phyloP scores from a whole-genome alignment of 2,329 filamentous ascomycete species.

The Annulohypoxylon truncatum region DNA sequence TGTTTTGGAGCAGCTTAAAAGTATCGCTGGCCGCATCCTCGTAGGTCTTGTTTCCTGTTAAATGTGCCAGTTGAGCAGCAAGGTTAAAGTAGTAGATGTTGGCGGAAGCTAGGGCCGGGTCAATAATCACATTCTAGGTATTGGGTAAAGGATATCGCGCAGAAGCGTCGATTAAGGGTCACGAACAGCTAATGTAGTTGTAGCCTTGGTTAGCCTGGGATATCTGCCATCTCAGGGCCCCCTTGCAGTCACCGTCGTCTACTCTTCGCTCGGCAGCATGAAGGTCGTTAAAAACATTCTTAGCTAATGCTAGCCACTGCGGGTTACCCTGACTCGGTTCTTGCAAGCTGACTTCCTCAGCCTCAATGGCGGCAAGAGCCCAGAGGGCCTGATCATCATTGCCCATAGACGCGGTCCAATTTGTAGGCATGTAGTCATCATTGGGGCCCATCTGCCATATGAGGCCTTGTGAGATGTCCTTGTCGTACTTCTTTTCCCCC shows the following conservation, averaged over 20 bases:
- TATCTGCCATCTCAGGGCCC: slow-evolving; percentile 75
- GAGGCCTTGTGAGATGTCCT: slow-evolving; percentile 57
- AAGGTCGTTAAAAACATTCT: slow-evolving; percentile 72
- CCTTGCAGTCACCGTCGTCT: slow-evolving; percentile 60
- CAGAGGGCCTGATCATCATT: slow-evolving; percentile 71
- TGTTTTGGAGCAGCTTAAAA: slow-evolving; percentile 61
- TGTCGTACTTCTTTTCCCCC: slow-evolving; percentile 62
- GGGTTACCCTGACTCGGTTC: slow-evolving; percentile 59
- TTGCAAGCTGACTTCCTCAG: slow-evolving; percentile 69
- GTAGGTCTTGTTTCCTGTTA: slow-evolving; percentile 72
- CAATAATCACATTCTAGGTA: background rate
- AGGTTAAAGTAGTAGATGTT: slow-evolving; percentile 60
- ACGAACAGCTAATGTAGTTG: slow-evolving; percentile 55
- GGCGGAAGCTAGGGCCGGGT: slow-evolving; percentile 48
- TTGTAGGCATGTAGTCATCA: slow-evolving; percentile 57
- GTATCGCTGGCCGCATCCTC: slow-evolving; percentile 65
- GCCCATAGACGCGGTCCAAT: slow-evolving; percentile 52
- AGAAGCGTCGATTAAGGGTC: too few relatives aligned
- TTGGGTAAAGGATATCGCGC: background rate
- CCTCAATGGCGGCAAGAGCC: slow-evolving; percentile 71
- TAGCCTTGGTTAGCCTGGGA: slow-evolving; percentile 67
- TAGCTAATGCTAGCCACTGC: slow-evolving; percentile 70
- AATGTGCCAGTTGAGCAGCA: slow-evolving; percentile 67
- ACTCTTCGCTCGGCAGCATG: slow-evolving; percentile 65
- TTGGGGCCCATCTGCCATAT: slow-evolving; percentile 57